Evolutionary conservation across 345 rosid species (phyloP).

Genomic region (Physaria fendleri): DNA sequence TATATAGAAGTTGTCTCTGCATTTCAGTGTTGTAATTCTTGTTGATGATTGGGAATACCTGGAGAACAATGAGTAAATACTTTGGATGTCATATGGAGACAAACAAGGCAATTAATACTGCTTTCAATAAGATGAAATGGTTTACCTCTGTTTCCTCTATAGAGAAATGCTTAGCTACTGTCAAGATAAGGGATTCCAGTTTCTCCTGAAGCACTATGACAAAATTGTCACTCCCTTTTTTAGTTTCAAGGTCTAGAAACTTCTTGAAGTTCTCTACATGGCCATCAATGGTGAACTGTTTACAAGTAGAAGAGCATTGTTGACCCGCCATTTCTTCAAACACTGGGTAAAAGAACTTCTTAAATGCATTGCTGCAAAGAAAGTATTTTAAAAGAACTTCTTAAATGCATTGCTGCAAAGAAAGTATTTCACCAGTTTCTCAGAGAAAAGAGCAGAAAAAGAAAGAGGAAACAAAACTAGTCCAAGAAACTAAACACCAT

Average conservation of each 20-base stretch:
- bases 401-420: conserved; percentile 52
- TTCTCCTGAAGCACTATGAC: conserved; percentile 38
- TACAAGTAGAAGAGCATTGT: conserved; percentile 18
- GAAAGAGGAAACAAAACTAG: not conserved
- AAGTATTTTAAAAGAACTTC: conserved; percentile 48
- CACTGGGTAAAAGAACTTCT: conserved; percentile 46
- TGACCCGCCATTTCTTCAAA: conserved; percentile 32
- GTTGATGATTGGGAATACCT: conserved; percentile 52
- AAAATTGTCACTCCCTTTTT: conserved; percentile 15
- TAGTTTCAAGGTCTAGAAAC: conserved; percentile 30
- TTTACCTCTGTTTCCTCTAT: conserved; percentile 59
- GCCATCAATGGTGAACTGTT: conserved; percentile 29
- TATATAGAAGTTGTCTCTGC: conserved; percentile 47
- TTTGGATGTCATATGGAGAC: not conserved
- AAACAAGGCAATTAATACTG: not conserved
- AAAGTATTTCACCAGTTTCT: conserved; percentile 18
- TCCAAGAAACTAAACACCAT: conserved; percentile 7
- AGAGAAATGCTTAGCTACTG: conserved; percentile 34
- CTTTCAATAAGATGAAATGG: not conserved
- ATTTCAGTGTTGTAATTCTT: conserved; percentile 40
- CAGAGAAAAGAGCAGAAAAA: not conserved
- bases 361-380: conserved; percentile 51
- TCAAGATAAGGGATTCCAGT: conserved; percentile 36
- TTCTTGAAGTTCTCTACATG: conserved; percentile 40
- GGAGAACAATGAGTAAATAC: conserved; percentile 4